phyloP scores from a whole-genome alignment of 257 asterid genomes.

The Eustoma russellianum region DNA sequence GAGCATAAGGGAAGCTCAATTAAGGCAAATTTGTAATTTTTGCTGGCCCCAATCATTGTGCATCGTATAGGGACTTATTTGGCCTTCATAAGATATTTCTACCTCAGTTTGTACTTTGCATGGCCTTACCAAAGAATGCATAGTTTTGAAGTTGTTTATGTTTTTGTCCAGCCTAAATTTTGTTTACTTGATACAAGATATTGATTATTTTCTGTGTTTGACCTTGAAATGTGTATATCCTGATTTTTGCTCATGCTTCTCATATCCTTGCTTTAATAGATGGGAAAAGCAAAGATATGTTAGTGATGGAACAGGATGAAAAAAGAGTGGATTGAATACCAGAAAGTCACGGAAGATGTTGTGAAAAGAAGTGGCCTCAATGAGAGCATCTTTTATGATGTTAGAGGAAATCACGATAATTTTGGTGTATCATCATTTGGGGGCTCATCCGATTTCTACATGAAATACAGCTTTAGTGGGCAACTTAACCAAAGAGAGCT shows the following conservation, averaged over 20 bases:
- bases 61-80: no score
- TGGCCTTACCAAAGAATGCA: no score
- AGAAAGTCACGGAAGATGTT: slow-evolving; percentile 62
- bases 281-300: slow-evolving; percentile 90
- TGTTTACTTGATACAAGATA: no score
- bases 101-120: no score
- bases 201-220: not conserved
- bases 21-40: no score
- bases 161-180: no score
- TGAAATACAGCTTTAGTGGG: slow-evolving; percentile 60
- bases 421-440: slow-evolving; percentile 72
- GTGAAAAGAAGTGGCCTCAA: slow-evolving; percentile 66
- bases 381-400: slow-evolving; percentile 55
- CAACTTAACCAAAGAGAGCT: slow-evolving; percentile 45
- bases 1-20: no score
- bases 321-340: slow-evolving; percentile 84
- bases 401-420: slow-evolving; percentile 92
- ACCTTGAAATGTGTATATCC: not conserved
- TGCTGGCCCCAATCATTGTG: no score
- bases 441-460: slow-evolving; percentile 65
- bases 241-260: slow-evolving; percentile 1
- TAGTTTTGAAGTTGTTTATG: no score
- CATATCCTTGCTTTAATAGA: slow-evolving; percentile 32
- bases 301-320: slow-evolving; percentile 73
- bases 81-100: no score